These are phyloP conservation scores for Fusarium liriodendri DNA, from an alignment of 2,329 filamentous ascomycete genomes.

Conservation along the genomic window DNA sequence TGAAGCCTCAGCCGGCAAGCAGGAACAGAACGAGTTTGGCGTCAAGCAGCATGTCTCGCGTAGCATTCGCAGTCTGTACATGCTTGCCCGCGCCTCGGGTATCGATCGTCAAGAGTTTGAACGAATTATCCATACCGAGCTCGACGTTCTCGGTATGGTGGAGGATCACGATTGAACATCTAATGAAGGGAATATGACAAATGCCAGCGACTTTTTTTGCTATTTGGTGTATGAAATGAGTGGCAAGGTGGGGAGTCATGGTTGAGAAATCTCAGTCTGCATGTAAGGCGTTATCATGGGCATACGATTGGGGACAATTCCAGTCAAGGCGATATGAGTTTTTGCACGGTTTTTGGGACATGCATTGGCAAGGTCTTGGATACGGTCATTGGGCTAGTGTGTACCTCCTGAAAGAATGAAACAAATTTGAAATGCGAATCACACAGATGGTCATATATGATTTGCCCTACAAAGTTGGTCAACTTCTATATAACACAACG, in stretches of 20 bases:
- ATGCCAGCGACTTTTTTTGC: neutral
- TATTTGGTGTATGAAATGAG: neutral
- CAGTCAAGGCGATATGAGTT: neutral
- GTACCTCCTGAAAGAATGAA: constrained; percentile 30
- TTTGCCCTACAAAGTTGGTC: too few species aligned
- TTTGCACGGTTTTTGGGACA: neutral
- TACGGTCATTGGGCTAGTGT: constrained; percentile 1
- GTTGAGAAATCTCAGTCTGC: constrained; percentile 25
- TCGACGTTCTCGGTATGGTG: constrained; percentile 76
- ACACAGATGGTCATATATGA: too few species aligned
- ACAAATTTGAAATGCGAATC: constrained; percentile 13
- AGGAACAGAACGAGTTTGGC: constrained; percentile 75
- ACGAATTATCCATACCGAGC: constrained; percentile 75
- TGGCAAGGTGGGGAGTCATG: neutral
- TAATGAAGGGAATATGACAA: neutral
- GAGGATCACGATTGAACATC: constrained; percentile 62
- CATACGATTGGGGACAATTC: constrained; percentile 11
- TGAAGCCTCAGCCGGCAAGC: constrained; percentile 65
- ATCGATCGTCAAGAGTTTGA: constrained; percentile 83
- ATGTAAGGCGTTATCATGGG: constrained; percentile 40
- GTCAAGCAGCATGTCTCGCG: constrained; percentile 84
- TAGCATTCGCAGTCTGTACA: constrained; percentile 80
- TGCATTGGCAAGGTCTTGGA: constrained; percentile 12
- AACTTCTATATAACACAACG: too few species aligned
- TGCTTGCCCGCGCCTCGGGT: constrained; percentile 75